Conservation (phyloP, 1,284 basidiomycete genomes). For the Sanghuangporus weigelae region DNA sequence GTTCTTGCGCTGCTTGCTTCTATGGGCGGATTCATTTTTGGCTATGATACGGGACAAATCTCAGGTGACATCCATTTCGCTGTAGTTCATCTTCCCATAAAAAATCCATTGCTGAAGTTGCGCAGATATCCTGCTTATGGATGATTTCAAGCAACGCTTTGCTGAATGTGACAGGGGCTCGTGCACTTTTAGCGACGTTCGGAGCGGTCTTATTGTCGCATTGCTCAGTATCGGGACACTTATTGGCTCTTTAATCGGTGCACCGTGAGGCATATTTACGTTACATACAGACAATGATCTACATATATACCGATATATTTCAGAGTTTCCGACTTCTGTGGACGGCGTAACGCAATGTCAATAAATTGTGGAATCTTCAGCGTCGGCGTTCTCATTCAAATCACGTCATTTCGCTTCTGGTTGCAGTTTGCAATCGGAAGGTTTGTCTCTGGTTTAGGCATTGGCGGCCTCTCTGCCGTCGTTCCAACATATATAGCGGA, state of each 20-base stretch:
- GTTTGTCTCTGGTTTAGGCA: constrained; percentile 60
- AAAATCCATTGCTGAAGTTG: background rate
- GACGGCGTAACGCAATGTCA: constrained; percentile 68
- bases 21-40: constrained; percentile 79
- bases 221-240: constrained; percentile 65
- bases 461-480: constrained; percentile 69
- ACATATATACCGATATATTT: background rate
- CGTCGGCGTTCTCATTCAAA: constrained; percentile 66
- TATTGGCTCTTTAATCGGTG: constrained; percentile 53
- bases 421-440: constrained; percentile 66
- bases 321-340: constrained; percentile 53
- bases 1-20: constrained; percentile 65
- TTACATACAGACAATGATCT: background rate
- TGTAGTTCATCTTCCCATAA: constrained; percentile 11
- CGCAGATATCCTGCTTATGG: constrained; percentile 65
- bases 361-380: constrained; percentile 61
- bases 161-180: constrained; percentile 44
- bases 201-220: constrained; percentile 63
- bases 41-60: constrained; percentile 27
- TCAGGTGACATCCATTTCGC: background rate
- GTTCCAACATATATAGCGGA: constrained; percentile 81
- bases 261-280: constrained; percentile 38
- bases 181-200: constrained; percentile 48
- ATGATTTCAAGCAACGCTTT: constrained; percentile 65
- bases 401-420: constrained; percentile 46